A percentile compares a stretch with the other conserved stretches of the same genome.
Evolutionary conservation across 1,284 basidiomycete genomes (phyloP).

Genomic region (Malassezia vespertilionis): DNA sequence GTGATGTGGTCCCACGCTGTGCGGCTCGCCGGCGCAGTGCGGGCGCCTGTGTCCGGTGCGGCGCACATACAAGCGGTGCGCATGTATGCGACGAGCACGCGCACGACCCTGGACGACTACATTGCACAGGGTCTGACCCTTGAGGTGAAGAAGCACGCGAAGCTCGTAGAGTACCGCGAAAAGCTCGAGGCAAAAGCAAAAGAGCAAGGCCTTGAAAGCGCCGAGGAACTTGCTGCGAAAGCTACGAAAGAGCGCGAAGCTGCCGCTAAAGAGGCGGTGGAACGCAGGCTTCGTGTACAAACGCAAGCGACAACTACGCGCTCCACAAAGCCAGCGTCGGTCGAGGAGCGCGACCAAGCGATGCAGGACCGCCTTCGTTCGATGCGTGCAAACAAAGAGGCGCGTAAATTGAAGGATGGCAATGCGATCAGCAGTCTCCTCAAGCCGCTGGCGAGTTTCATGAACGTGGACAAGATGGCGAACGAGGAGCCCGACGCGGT

Average conservation of each 20-base stretch:
- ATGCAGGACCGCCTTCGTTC: conserved; percentile 5
- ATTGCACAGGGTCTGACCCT: not conserved
- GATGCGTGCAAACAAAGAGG: conserved; percentile 1
- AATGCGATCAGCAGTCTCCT: conserved; percentile 20
- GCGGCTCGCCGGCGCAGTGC: not conserved
- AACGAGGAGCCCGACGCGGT: conserved; percentile 25
- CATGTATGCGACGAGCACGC: not conserved
- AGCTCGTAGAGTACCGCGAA: conserved; percentile 34
- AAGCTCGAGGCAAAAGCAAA: conserved; percentile 37
- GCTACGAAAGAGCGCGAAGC: conserved; percentile 19
- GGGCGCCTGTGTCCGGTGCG: not conserved
- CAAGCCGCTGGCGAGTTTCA: conserved; percentile 22
- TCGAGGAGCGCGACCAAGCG: conserved; percentile 12
- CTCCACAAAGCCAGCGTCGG: conserved; percentile 12
- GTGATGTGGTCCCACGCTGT: too few species aligned
- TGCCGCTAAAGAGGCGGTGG: conserved; percentile 26
- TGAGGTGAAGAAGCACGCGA: conserved; percentile 26
- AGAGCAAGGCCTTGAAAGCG: conserved; percentile 18
- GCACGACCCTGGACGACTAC: not conserved
- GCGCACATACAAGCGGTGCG: not conserved
- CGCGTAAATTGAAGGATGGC: conserved; percentile 11
- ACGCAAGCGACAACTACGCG: not conserved
- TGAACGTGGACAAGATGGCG: conserved; percentile 34
- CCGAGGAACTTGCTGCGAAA: conserved; percentile 27
- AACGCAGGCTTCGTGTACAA: not conserved